These are phyloP conservation scores for Lepidium sativum DNA, from an alignment of 345 rosid species.

Conservation along the genomic window DNA sequence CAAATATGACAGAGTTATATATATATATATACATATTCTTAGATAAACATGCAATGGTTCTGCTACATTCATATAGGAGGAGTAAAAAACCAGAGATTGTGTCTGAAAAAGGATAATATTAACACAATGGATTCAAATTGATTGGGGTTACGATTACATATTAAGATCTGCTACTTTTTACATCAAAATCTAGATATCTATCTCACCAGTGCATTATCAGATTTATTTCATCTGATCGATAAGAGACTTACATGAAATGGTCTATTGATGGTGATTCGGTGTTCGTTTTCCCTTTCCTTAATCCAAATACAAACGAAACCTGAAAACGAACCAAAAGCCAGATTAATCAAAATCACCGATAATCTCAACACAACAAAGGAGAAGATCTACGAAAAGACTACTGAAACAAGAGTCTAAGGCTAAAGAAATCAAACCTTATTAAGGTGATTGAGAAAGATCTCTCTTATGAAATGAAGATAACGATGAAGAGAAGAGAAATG, in stretches of 20 bases:
- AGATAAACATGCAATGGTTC: background rate
- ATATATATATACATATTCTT: too few species aligned
- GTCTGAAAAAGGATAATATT: too few species aligned
- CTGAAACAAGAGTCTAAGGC: background rate
- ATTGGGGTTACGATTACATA: too few species aligned
- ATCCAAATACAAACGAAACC: background rate
- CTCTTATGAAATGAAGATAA: background rate
- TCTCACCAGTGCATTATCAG: too few species aligned
- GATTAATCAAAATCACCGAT: background rate
- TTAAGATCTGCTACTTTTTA: too few species aligned
- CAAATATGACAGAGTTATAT: background rate
- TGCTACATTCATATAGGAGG: background rate
- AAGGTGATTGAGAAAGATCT: background rate
- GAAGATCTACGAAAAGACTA: background rate
- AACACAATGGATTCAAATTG: too few species aligned
- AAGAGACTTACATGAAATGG: conserved; percentile 13
- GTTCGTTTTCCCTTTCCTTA: background rate
- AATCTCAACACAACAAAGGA: background rate
- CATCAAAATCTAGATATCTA: too few species aligned
- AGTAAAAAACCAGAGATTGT: background rate
- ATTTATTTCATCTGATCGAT: too few species aligned
- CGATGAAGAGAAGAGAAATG: conserved; percentile 1
- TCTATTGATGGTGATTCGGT: conserved; percentile 1
- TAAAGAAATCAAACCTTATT: conserved; percentile 7
- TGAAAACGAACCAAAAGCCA: conserved; percentile 13